These are phyloP conservation scores for Cyclocybe cylindracea DNA, from an alignment of 768 basidiomycete genomes.

Conservation along the genomic window DNA sequence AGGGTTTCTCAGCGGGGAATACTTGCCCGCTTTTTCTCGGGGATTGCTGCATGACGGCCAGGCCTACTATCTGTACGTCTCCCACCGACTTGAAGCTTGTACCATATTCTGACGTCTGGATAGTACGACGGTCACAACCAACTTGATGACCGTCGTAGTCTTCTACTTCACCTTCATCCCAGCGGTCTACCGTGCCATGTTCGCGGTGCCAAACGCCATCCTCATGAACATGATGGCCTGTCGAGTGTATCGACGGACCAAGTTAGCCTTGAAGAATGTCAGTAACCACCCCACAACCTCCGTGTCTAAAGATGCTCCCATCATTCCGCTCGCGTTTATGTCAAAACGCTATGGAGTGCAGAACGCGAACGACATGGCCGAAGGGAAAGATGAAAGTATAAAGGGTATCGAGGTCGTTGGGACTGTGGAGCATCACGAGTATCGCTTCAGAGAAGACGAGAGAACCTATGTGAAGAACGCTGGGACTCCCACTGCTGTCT, in stretches of 20 bases:
- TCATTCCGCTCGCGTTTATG: too few species aligned
- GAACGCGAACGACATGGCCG: too few species aligned
- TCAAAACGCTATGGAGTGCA: too few species aligned
- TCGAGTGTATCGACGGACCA: constrained; percentile 5
- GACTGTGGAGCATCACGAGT: too few species aligned
- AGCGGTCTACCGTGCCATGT: not conserved
- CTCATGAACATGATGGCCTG: constrained; percentile 10
- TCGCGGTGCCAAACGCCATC: not conserved
- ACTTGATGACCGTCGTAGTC: not conserved
- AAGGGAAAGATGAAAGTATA: too few species aligned
- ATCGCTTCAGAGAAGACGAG: too few species aligned
- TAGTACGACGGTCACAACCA: constrained; percentile 1
- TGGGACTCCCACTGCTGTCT: too few species aligned
- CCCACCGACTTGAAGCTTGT: too few species aligned
- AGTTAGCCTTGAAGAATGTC: not conserved
- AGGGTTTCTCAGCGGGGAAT: constrained; percentile 11
- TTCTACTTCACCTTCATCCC: constrained; percentile 2
- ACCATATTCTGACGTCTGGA: not conserved
- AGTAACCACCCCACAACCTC: too few species aligned
- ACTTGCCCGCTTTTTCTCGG: constrained; percentile 22
- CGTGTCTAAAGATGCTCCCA: too few species aligned
- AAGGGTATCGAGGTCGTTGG: too few species aligned
- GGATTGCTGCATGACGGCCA: constrained; percentile 27
- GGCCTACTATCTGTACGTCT: constrained; percentile 28
- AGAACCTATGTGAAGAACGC: too few species aligned